A percentile compares a stretch with the other conserved stretches of the same genome.
Evolutionary conservation across 805 yeast species (phyloP).

Genomic region (Kazachstania africana): DNA sequence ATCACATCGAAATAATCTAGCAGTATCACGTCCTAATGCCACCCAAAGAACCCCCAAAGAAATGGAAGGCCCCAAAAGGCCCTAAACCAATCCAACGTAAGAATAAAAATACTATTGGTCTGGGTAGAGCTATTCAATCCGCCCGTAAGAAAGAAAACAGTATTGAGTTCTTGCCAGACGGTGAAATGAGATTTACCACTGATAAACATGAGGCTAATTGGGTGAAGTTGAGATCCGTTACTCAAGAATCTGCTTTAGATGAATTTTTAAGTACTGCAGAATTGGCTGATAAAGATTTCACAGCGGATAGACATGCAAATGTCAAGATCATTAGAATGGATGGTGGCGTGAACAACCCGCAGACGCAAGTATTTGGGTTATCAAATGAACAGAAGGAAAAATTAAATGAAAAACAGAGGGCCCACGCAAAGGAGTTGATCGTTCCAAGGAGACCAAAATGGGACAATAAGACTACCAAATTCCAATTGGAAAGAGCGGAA

Average conservation of each 20-base stretch:
- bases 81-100: conserved; percentile 82
- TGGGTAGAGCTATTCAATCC: conserved; percentile 75
- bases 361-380: conserved; percentile 46
- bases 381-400: conserved; percentile 54
- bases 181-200: conserved; percentile 82
- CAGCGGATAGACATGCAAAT: conserved; percentile 77
- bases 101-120: conserved; percentile 72
- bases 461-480: conserved; percentile 58
- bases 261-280: conserved; percentile 94
- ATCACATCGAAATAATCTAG: not conserved
- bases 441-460: conserved; percentile 92
- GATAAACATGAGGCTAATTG: conserved; percentile 73
- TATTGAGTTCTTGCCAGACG: conserved; percentile 67
- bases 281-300: conserved; percentile 89
- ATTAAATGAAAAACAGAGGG: conserved; percentile 49
- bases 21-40: conserved; percentile 24
- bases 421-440: conserved; percentile 58
- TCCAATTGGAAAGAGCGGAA: conserved; percentile 75
- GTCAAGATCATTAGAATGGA: conserved; percentile 77
- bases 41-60: conserved; percentile 42
- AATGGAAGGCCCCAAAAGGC: conserved; percentile 84
- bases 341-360: conserved; percentile 27
- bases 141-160: conserved; percentile 59
- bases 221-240: conserved; percentile 86
- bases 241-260: conserved; percentile 88